These are phyloP conservation scores for Mycena leptocephala DNA, from an alignment of 768 basidiomycete genomes.

Conservation along the genomic window DNA sequence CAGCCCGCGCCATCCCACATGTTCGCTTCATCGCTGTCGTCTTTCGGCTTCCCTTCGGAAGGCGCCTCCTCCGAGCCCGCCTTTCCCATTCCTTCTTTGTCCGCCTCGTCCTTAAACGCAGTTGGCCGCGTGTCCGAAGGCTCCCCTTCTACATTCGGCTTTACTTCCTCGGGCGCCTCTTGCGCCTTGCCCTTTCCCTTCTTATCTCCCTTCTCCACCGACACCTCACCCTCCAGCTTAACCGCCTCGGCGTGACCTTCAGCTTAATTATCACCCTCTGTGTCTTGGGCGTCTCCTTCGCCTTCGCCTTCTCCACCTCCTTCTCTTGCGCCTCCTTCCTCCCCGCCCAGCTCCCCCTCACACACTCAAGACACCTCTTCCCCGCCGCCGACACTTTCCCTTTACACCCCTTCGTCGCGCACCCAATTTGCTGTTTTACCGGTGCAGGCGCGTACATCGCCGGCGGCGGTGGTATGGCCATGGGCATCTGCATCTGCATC, in stretches of 20 bases:
- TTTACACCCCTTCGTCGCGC: slow-evolving; percentile 27
- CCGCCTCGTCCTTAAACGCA: background rate
- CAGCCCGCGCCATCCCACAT: slow-evolving; percentile 27
- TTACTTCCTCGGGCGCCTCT: background rate
- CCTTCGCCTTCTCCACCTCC: background rate
- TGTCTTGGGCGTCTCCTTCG: background rate
- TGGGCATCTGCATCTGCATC: background rate
- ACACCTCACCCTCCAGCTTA: background rate
- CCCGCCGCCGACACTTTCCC: slow-evolving; percentile 11
- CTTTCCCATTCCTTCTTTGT: background rate
- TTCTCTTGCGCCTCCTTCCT: background rate
- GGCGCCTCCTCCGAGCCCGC: background rate
- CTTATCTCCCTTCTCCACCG: background rate
- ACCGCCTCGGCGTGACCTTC: slow-evolving; percentile 12
- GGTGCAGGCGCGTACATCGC: background rate
- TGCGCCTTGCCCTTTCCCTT: slow-evolving; percentile 13
- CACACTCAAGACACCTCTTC: slow-evolving; percentile 28
- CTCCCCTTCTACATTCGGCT: background rate
- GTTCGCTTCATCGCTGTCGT: background rate
- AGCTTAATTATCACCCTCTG: slow-evolving; percentile 26
- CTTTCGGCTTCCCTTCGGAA: background rate
- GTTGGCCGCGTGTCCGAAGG: background rate
- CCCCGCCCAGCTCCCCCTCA: slow-evolving; percentile 29
- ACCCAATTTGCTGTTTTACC: background rate
- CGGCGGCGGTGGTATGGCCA: background rate